phyloP scores from a whole-genome alignment of 2,329 filamentous ascomycete species.

The Paecilomyces niveus region DNA sequence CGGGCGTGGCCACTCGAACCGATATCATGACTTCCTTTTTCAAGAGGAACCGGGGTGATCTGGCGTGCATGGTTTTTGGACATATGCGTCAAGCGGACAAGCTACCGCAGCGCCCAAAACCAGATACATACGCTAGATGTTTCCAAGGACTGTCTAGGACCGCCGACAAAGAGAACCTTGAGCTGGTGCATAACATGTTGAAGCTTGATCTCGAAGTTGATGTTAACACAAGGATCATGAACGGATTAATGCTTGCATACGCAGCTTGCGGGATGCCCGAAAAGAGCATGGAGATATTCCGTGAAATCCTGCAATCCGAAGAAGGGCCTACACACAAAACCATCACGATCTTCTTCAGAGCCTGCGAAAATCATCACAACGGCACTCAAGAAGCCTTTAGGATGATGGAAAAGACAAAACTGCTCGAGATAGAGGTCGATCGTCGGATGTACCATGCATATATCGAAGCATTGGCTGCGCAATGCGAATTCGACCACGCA shows the following conservation, averaged over 20 bases:
- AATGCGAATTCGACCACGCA: conserved; percentile 62
- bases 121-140: conserved; percentile 68
- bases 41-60: conserved; percentile 66
- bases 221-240: conserved; percentile 67
- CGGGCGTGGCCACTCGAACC: conserved; percentile 58
- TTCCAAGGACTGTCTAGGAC: conserved; percentile 66
- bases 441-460: conserved; percentile 69
- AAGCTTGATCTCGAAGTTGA: conserved; percentile 84
- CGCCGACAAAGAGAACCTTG: conserved; percentile 57
- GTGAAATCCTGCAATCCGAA: conserved; percentile 70
- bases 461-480: conserved; percentile 65
- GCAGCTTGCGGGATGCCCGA: conserved; percentile 59
- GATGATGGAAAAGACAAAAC: conserved; percentile 51
- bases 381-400: conserved; percentile 41
- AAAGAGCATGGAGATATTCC: conserved; percentile 72
- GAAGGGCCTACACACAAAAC: conserved; percentile 82
- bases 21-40: conserved; percentile 79
- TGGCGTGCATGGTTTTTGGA: conserved; percentile 79
- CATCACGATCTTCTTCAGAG: conserved; percentile 71
- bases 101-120: conserved; percentile 55
- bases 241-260: conserved; percentile 82
- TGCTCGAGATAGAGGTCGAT: conserved; percentile 73
- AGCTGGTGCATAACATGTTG: conserved; percentile 81
- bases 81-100: conserved; percentile 82
- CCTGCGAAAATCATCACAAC: conserved; percentile 56